phyloP scores from a whole-genome alignment of 352 stramenopile genomes.

The Elongisporangium undulatum region DNA sequence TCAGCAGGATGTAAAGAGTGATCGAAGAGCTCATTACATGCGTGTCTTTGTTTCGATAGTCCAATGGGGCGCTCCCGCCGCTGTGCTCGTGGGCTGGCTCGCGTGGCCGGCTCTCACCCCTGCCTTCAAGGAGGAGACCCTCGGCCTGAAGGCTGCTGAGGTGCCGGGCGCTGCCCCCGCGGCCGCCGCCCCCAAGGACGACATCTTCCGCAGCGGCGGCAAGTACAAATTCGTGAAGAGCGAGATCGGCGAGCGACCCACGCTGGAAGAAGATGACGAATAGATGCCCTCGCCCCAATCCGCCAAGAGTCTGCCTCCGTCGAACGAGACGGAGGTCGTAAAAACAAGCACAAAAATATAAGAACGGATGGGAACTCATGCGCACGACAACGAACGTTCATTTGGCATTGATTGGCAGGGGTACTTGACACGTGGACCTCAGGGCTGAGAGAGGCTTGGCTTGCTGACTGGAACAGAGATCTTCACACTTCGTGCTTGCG shows the following conservation, averaged over 20 bases:
- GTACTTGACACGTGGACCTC: not conserved
- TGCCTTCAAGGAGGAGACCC: slow-evolving; percentile 67
- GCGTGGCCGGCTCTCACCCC: slow-evolving; percentile 67
- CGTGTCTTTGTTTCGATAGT: slow-evolving; percentile 9
- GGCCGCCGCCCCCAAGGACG: slow-evolving; percentile 9
- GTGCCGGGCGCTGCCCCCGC: slow-evolving; percentile 15
- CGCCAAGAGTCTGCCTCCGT: not conserved
- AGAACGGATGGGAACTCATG: not conserved
- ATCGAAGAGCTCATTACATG: slow-evolving; percentile 2
- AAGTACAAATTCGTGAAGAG: slow-evolving; percentile 80
- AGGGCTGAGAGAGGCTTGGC: not conserved
- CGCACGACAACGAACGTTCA: not conserved
- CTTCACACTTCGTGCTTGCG: slow-evolving; percentile 45
- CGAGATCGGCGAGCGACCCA: slow-evolving; percentile 73
- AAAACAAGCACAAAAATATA: slow-evolving; percentile 16
- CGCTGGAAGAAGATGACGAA: slow-evolving; percentile 57
- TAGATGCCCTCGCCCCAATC: not conserved
- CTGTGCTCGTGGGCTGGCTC: slow-evolving; percentile 55
- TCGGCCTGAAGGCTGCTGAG: slow-evolving; percentile 42
- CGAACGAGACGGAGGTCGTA: not conserved
- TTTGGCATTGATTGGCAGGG: not conserved
- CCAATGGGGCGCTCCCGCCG: slow-evolving; percentile 47
- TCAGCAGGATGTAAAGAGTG: not conserved
- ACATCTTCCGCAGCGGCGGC: slow-evolving; percentile 43
- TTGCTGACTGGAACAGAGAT: not conserved